Evolutionary conservation across 2,329 filamentous ascomycete species (phyloP).

Genomic region (Mariannaea sp.): DNA sequence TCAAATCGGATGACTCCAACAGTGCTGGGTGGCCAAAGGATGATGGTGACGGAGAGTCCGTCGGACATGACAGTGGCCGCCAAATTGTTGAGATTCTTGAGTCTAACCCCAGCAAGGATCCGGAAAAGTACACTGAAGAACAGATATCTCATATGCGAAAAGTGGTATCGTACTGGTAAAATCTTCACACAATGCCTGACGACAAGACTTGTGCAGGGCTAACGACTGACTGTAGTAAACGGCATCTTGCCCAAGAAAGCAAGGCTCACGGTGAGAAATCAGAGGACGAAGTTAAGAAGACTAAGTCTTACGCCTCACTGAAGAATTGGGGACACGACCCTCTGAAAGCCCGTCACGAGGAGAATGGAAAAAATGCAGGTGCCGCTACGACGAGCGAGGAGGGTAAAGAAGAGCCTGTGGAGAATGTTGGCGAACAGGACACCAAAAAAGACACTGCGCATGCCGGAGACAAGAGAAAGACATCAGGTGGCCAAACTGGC

Average conservation of each 20-base stretch:
- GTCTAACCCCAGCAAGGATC: slow-evolving; percentile 62
- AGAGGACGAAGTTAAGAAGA: slow-evolving; percentile 50
- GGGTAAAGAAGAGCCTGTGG: slow-evolving; percentile 35
- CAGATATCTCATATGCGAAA: slow-evolving; percentile 63
- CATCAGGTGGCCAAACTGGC: slow-evolving; percentile 27
- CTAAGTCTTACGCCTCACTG: slow-evolving; percentile 60
- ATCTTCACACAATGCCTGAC: background rate
- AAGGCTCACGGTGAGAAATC: slow-evolving; percentile 60
- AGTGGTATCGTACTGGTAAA: slow-evolving; percentile 64
- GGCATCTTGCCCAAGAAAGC: slow-evolving; percentile 68
- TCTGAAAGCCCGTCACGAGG: slow-evolving; percentile 47
- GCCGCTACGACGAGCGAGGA: slow-evolving; percentile 21
- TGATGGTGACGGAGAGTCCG: slow-evolving; percentile 61
- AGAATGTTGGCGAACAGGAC: slow-evolving; percentile 24
- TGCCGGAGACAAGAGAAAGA: slow-evolving; percentile 36
- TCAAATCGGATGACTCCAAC: slow-evolving; percentile 61
- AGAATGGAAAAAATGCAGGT: slow-evolving; percentile 4
- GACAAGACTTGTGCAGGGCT: background rate
- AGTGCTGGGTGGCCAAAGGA: slow-evolving; percentile 65
- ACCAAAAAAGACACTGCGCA: slow-evolving; percentile 19
- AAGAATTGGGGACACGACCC: slow-evolving; percentile 67
- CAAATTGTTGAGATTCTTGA: slow-evolving; percentile 67
- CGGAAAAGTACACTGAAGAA: slow-evolving; percentile 60
- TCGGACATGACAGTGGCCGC: slow-evolving; percentile 67
- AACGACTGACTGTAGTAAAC: slow-evolving; percentile 50